These are phyloP conservation scores for Hyaloscypha variabilis DNA, from an alignment of 495 filamentous ascomycete genomes.

Conservation along the genomic window DNA sequence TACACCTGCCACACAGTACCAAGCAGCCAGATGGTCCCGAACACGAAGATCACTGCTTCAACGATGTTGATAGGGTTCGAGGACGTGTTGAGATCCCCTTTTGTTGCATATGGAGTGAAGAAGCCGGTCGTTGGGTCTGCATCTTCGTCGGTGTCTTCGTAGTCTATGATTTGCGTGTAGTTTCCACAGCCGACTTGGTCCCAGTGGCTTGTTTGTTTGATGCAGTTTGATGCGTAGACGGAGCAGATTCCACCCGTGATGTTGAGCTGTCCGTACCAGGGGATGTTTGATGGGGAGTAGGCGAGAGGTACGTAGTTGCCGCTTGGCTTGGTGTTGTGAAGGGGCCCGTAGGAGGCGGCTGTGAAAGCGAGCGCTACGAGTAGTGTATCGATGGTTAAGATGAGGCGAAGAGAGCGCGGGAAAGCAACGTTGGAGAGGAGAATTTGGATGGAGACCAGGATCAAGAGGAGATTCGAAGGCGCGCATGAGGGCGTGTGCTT, in stretches of 20 bases:
- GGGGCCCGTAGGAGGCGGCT: neutral
- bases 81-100: neutral
- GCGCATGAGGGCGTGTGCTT: neutral
- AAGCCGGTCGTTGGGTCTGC: neutral
- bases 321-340: neutral
- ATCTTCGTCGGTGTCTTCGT: constrained; percentile 2
- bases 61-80: neutral
- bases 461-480: constrained; percentile 7
- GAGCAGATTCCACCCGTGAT: constrained; percentile 1
- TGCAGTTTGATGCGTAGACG: neutral
- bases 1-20: neutral
- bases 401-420: neutral
- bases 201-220: constrained; percentile 4
- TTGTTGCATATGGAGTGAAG: neutral
- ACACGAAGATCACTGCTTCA: constrained; percentile 1
- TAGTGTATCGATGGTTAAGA: neutral
- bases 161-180: neutral
- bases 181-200: constrained; percentile 4
- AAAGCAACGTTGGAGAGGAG: neutral
- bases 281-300: neutral
- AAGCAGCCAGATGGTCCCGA: neutral
- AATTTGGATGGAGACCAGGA: constrained; percentile 14
- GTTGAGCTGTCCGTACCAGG: neutral
- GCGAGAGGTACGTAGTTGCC: no score
- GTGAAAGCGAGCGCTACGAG: neutral